phyloP scores from a whole-genome alignment of 176 grass and related monocot genomes.

The Bothriochloa decipiens region DNA sequence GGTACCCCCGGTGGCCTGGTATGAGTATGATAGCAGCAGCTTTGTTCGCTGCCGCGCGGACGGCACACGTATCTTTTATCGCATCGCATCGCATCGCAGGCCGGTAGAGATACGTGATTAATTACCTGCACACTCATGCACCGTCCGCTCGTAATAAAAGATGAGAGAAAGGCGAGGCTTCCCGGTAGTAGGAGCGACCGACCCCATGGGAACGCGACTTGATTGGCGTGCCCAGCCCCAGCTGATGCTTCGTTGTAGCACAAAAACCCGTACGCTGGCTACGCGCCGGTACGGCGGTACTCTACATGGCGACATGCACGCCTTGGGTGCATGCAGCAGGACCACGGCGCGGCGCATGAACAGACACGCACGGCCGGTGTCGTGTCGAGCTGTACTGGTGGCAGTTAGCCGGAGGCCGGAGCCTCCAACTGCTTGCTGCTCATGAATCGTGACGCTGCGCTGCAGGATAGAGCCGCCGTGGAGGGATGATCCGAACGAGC shows the following conservation, averaged over 20 bases:
- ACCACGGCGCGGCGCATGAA: background rate
- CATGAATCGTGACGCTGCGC: background rate
- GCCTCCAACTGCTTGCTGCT: background rate
- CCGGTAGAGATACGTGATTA: background rate
- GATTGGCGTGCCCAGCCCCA: background rate
- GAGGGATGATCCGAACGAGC: background rate
- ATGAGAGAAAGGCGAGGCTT: no score
- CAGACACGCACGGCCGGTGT: background rate
- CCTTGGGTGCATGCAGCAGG: no score
- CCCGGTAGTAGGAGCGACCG: no score
- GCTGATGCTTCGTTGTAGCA: background rate
- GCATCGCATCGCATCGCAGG: background rate
- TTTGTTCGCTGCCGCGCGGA: background rate
- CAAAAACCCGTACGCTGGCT: background rate
- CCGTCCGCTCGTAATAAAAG: no score
- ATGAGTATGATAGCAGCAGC: background rate
- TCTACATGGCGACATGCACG: no score
- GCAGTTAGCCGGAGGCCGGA: background rate
- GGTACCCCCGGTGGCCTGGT: background rate
- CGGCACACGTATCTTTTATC: background rate
- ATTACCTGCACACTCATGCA: background rate
- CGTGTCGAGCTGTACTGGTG: background rate
- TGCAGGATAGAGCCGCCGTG: background rate
- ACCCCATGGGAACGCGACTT: background rate
- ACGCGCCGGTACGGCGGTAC: background rate